These are phyloP conservation scores for Pseudocercospora fuligena DNA, from an alignment of 2,329 filamentous ascomycete species.

Conservation along the genomic window DNA sequence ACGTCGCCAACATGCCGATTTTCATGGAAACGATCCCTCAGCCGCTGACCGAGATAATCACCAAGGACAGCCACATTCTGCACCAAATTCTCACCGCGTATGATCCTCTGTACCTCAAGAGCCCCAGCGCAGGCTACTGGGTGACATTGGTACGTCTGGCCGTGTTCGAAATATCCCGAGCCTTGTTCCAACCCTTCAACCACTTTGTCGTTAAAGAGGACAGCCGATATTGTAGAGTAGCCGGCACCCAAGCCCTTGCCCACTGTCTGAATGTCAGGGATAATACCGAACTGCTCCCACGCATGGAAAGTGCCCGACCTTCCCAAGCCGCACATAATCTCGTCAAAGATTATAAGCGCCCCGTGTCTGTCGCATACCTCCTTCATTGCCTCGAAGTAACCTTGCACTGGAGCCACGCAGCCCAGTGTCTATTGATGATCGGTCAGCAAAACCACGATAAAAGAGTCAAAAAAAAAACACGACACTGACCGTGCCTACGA, in stretches of 20 bases:
- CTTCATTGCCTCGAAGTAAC: constrained; percentile 60
- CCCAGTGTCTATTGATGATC: constrained; percentile 40
- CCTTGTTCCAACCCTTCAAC: constrained; percentile 50
- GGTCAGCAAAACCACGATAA: not conserved
- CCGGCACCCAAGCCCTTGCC: constrained; percentile 67
- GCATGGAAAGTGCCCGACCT: constrained; percentile 36
- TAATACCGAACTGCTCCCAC: constrained; percentile 44
- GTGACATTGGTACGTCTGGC: constrained; percentile 65
- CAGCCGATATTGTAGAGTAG: constrained; percentile 61
- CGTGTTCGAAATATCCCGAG: constrained; percentile 56
- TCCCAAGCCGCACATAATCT: constrained; percentile 42
- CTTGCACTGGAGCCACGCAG: constrained; percentile 55
- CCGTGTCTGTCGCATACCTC: constrained; percentile 60
- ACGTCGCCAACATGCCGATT: constrained; percentile 61
- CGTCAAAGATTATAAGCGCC: constrained; percentile 60
- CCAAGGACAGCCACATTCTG: constrained; percentile 61
- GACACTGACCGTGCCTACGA: constrained; percentile 46
- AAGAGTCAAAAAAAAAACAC: constrained; percentile 54
- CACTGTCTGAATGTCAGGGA: constrained; percentile 66
- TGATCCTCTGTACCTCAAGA: constrained; percentile 63
- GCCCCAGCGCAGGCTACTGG: constrained; percentile 63
- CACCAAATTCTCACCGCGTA: constrained; percentile 60
- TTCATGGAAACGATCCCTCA: constrained; percentile 47
- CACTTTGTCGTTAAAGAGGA: constrained; percentile 59
- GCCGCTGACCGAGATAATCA: constrained; percentile 45